Percentiles rank a stretch among this genome's conserved stretches.
Conservation (phyloP, 331 rosid genomes). For the Dryas integrifolia region DNA sequence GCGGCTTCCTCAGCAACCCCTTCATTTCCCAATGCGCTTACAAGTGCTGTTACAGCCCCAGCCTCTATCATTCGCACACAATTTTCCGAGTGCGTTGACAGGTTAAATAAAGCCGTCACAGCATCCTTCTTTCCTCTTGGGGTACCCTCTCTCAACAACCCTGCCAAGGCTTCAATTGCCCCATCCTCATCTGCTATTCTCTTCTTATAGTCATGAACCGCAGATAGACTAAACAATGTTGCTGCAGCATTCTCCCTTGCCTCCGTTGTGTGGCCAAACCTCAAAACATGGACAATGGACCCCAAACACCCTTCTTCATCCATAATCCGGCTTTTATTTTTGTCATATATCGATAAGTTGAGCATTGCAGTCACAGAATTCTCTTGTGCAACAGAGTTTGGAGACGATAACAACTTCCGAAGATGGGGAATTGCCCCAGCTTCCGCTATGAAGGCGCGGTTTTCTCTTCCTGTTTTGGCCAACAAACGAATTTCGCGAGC, state of each 20-base stretch:
- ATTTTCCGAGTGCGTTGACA: slow-evolving; percentile 80
- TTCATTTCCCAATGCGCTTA: slow-evolving; percentile 64
- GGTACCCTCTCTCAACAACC: slow-evolving; percentile 71
- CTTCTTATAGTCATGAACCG: slow-evolving; percentile 86
- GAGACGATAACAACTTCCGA: slow-evolving; percentile 54
- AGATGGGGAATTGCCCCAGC: slow-evolving; percentile 94
- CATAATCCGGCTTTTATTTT: slow-evolving; percentile 82
- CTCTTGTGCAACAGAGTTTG: slow-evolving; percentile 77
- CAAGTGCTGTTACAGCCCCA: slow-evolving; percentile 78
- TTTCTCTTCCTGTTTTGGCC: slow-evolving; percentile 83
- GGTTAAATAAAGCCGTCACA: slow-evolving; percentile 84
- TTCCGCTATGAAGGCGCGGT: slow-evolving; percentile 88
- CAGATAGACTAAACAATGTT: slow-evolving; percentile 89
- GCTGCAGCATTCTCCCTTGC: slow-evolving; percentile 98
- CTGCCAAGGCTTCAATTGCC: slow-evolving; percentile 73
- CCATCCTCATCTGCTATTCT: slow-evolving; percentile 73
- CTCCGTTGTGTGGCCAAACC: slow-evolving; percentile 81
- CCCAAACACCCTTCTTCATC: slow-evolving; percentile 73
- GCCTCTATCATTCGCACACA: slow-evolving; percentile 73
- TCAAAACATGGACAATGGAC: slow-evolving; percentile 70
- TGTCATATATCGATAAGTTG: slow-evolving; percentile 77
- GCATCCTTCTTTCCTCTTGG: slow-evolving; percentile 93
- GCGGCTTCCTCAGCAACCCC: slow-evolving; percentile 97
- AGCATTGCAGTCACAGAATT: slow-evolving; percentile 94
- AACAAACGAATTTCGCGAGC: slow-evolving; percentile 88